These are phyloP conservation scores for Lactuca saligna DNA, from an alignment of 129 eudicot genomes.

Conservation along the genomic window DNA sequence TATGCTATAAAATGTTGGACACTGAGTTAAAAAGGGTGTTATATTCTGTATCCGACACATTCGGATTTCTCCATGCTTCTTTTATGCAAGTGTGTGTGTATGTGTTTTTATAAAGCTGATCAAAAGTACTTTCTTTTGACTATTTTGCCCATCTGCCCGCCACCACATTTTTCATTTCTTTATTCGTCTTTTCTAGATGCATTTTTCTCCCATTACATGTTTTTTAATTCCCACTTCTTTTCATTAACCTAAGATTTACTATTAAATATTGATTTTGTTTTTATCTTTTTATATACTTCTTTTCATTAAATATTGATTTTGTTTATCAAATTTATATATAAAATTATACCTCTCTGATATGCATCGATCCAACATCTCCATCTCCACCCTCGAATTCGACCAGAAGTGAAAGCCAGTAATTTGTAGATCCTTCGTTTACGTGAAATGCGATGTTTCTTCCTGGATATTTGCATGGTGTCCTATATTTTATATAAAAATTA, in stretches of 20 bases:
- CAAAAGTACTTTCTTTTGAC: constrained; percentile 32
- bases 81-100: constrained; percentile 42
- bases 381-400: constrained; percentile 96
- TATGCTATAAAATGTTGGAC: constrained; percentile 24
- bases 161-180: constrained; percentile 20
- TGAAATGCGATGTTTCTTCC: constrained; percentile 82
- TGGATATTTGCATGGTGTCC: constrained; percentile 86
- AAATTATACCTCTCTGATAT: constrained; percentile 67
- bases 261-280: background rate
- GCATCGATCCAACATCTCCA: constrained; percentile 98
- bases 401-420: constrained; percentile 83
- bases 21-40: constrained; percentile 9
- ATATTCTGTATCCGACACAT: constrained; percentile 39
- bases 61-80: constrained; percentile 35
- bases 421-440: constrained; percentile 91
- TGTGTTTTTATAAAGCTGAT: constrained; percentile 27
- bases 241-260: constrained; percentile 7
- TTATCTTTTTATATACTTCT: background rate
- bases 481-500: constrained; percentile 16
- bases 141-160: constrained; percentile 27
- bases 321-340: background rate
- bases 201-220: constrained; percentile 12
- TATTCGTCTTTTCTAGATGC: background rate
- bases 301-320: background rate
- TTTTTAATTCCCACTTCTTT: constrained; percentile 10